Conservation (phyloP, 768 basidiomycete species). For the Boletus speciosus region DNA sequence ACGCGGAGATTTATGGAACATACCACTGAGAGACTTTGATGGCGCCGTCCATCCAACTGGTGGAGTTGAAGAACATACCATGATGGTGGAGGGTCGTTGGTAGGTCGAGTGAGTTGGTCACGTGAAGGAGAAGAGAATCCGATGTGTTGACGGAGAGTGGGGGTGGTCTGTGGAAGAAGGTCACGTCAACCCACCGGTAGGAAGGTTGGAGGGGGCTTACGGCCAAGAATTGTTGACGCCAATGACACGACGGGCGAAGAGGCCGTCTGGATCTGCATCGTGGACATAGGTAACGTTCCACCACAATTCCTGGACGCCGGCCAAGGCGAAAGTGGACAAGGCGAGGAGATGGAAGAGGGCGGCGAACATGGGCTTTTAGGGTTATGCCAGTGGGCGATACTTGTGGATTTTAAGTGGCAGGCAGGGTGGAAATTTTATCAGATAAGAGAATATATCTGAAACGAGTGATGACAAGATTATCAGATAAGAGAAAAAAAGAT, state of each 20-base stretch:
- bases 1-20: not conserved
- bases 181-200: not conserved
- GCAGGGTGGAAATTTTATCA: constrained; percentile 1
- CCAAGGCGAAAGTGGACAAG: constrained; percentile 40
- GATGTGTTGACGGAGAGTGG: constrained; percentile 67
- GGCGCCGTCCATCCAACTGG: constrained; percentile 90
- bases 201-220: constrained; percentile 42
- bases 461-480: not conserved
- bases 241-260: constrained; percentile 69
- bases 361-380: not conserved
- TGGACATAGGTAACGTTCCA: constrained; percentile 90
- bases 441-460: not conserved
- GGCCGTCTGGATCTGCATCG: constrained; percentile 79
- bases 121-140: constrained; percentile 77
- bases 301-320: constrained; percentile 73
- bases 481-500: constrained; percentile 1
- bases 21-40: constrained; percentile 81
- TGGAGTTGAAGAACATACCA: constrained; percentile 91
- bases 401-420: no score
- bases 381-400: no score
- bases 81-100: constrained; percentile 84
- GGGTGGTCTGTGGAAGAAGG: constrained; percentile 59
- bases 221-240: constrained; percentile 95
- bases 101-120: constrained; percentile 63
- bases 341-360: constrained; percentile 15